phyloP scores from a whole-genome alignment of 805 yeast species.

The Yarrowia bubula region DNA sequence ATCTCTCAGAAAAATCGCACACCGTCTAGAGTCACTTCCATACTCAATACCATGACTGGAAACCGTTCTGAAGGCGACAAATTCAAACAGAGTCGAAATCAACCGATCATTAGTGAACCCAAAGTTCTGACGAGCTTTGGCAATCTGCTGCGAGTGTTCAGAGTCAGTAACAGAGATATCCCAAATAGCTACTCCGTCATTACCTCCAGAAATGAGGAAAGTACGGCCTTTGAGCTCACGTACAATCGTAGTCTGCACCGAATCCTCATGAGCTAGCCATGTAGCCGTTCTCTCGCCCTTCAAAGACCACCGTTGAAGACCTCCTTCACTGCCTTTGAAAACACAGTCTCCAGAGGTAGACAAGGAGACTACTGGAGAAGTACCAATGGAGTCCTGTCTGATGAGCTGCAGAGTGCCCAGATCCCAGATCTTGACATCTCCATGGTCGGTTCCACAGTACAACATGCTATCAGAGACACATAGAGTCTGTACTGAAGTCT shows the following conservation, averaged over 20 bases:
- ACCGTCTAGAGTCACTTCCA: conserved; percentile 77
- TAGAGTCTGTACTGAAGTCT: conserved; percentile 70
- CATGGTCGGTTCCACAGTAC: conserved; percentile 78
- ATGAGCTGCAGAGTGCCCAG: conserved; percentile 73
- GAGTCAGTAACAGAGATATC: conserved; percentile 43
- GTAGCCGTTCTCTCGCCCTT: conserved; percentile 45
- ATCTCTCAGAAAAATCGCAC: conserved; percentile 71
- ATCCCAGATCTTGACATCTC: conserved; percentile 82
- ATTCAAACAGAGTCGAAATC: conserved; percentile 56
- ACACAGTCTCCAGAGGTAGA: conserved; percentile 62
- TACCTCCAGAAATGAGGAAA: conserved; percentile 65
- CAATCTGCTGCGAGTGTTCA: conserved; percentile 22
- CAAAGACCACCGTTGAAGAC: conserved; percentile 53
- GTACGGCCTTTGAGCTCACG: conserved; percentile 45
- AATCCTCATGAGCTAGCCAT: conserved; percentile 56
- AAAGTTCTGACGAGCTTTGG: conserved; percentile 20
- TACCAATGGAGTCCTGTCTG: conserved; percentile 33
- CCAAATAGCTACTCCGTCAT: conserved; percentile 70
- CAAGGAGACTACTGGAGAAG: conserved; percentile 38
- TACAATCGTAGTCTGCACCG: conserved; percentile 57
- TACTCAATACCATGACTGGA: conserved; percentile 67
- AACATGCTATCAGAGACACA: conserved; percentile 60
- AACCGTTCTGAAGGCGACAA: conserved; percentile 72
- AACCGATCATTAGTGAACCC: conserved; percentile 58
- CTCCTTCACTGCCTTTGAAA: conserved; percentile 58